phyloP scores from a whole-genome alignment of 23 red algal genomes.

The Gracilaria gracilis region DNA sequence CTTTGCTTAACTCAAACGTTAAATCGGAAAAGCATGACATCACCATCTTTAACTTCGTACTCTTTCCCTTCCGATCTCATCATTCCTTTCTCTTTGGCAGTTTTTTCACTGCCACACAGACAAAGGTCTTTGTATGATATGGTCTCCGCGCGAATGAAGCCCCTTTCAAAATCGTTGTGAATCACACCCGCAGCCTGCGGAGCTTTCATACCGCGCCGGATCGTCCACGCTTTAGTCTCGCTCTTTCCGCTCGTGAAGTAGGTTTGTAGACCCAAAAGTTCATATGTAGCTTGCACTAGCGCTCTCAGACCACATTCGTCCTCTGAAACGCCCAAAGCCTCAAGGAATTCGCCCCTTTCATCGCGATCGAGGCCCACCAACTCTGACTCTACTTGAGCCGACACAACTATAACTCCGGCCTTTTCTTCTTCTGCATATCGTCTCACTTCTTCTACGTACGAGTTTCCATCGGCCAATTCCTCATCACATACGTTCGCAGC shows the following conservation, averaged over 20 bases:
- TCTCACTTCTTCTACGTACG: constrained; percentile 70
- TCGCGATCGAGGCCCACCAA: constrained; percentile 68
- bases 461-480: constrained; percentile 76
- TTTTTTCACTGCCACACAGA: constrained; percentile 78
- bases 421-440: constrained; percentile 67
- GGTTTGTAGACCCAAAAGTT: constrained; percentile 86
- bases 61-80: constrained; percentile 95
- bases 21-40: constrained; percentile 99
- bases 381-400: constrained; percentile 95
- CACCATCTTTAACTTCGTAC: constrained; percentile 96
- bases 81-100: constrained; percentile 92
- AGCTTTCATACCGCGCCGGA: constrained; percentile 85
- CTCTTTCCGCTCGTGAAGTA: constrained; percentile 96
- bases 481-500: constrained; percentile 94
- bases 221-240: constrained; percentile 98
- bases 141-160: constrained; percentile 98
- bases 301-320: constrained; percentile 79
- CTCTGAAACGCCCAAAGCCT: constrained; percentile 79
- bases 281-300: constrained; percentile 89
- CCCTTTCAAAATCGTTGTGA: constrained; percentile 97
- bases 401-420: constrained; percentile 72
- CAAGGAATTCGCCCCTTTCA: constrained; percentile 85
- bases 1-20: constrained; percentile 91
- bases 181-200: constrained; percentile 97
- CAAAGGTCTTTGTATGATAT: constrained; percentile 80